These are phyloP conservation scores for Endogone sp. DNA, from an alignment of 192 early-diverging fungal species.

Conservation along the genomic window DNA sequence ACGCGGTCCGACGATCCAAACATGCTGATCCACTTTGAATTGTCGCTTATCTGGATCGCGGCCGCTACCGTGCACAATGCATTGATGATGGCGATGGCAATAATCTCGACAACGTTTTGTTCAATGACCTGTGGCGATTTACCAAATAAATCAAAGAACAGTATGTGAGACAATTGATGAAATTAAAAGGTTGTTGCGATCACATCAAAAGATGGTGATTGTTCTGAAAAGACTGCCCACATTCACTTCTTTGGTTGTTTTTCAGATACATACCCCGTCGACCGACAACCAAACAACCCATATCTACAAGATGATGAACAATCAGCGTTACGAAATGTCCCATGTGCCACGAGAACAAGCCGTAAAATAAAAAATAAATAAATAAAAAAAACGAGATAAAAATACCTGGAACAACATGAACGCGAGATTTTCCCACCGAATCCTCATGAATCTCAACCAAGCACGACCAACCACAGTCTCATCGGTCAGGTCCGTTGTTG, in stretches of 20 bases:
- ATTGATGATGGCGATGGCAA: background rate
- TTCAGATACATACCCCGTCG: background rate
- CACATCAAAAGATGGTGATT: too few species aligned
- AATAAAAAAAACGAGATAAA: background rate
- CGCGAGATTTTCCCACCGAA: background rate
- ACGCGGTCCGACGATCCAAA: background rate
- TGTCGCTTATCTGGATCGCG: background rate
- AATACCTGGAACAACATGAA: background rate
- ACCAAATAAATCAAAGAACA: too few species aligned
- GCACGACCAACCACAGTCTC: background rate
- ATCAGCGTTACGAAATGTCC: too few species aligned
- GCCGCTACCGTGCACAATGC: background rate
- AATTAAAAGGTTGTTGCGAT: too few species aligned
- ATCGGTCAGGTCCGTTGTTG: background rate
- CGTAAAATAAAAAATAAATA: background rate
- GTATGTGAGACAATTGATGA: too few species aligned
- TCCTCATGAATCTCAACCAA: background rate
- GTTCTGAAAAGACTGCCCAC: too few species aligned
- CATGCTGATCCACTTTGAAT: background rate
- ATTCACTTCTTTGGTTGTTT: too few species aligned
- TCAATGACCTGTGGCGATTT: background rate
- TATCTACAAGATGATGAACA: background rate
- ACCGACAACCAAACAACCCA: background rate
- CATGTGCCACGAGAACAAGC: too few species aligned
- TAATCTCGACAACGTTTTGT: background rate